Percentiles rank a stretch among this genome's conserved stretches.
phyloP scores from a whole-genome alignment of 352 stramenopile genomes.

The Pythium folliculosum region DNA sequence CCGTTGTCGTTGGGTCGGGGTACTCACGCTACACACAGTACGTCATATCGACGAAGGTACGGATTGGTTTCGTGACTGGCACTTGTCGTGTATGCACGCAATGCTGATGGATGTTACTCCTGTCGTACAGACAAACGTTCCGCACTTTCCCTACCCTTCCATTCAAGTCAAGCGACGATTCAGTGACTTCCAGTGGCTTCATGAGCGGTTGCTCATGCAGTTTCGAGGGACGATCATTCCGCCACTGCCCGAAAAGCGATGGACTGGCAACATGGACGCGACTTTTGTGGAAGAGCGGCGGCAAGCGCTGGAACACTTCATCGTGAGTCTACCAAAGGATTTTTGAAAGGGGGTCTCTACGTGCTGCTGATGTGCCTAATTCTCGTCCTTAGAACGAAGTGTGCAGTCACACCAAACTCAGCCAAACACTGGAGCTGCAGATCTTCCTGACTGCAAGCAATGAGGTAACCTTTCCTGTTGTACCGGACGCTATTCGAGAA shows the following conservation, averaged over 20 bases:
- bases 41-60: conserved; percentile 84
- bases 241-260: conserved; percentile 85
- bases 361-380: neutral
- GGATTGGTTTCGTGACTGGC: too few relatives aligned
- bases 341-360: neutral
- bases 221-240: conserved; percentile 90
- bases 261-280: conserved; percentile 88
- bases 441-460: conserved; percentile 81
- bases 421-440: conserved; percentile 79
- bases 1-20: conserved; percentile 73
- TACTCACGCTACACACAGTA: conserved; percentile 90
- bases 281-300: conserved; percentile 89
- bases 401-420: conserved; percentile 81
- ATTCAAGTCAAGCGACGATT: conserved; percentile 87
- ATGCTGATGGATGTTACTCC: neutral
- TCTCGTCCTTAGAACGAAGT: conserved; percentile 71
- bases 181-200: conserved; percentile 91
- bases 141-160: conserved; percentile 59
- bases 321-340: conserved; percentile 40
- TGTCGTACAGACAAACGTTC: conserved; percentile 54
- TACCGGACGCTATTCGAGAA: neutral
- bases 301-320: conserved; percentile 87
- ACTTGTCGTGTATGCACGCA: too few relatives aligned
- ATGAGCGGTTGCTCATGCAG: conserved; percentile 71
- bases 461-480: conserved; percentile 44